Evolutionary conservation across 2,329 filamentous ascomycete genomes (phyloP).

Genomic region (Cucurbitaria berberidis): DNA sequence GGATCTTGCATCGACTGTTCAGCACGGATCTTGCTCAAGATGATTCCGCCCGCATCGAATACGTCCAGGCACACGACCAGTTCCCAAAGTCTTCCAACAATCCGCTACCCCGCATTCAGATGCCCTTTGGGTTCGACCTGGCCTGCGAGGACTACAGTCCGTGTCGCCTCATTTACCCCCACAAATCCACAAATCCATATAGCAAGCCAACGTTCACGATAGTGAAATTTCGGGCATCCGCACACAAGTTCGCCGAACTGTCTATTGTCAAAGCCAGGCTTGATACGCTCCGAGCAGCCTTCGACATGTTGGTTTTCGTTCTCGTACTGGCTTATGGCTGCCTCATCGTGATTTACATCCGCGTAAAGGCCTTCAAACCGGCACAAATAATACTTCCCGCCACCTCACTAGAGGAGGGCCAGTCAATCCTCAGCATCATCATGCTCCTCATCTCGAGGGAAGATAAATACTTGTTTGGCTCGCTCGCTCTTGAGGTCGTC

Average conservation of each 20-base stretch:
- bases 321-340: background rate
- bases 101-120: background rate
- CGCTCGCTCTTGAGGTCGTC: background rate
- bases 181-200: background rate
- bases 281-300: background rate
- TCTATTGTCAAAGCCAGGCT: background rate
- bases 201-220: background rate
- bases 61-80: background rate
- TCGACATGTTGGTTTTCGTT: background rate
- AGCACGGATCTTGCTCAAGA: background rate
- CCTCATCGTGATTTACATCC: too few species aligned
- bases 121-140: slow-evolving; percentile 20
- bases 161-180: slow-evolving; percentile 14
- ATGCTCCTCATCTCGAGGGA: too few species aligned
- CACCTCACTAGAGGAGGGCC: too few species aligned
- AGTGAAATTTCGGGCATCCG: background rate
- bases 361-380: too few species aligned
- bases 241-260: background rate
- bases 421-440: too few species aligned
- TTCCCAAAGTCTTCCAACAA: background rate
- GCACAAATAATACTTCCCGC: too few species aligned
- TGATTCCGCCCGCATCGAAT: background rate
- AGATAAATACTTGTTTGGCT: too few species aligned
- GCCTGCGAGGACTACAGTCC: slow-evolving; percentile 6
- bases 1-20: background rate